phyloP scores from a whole-genome alignment of 1,139 yeast genomes.

The Diutina scorzettiae region DNA sequence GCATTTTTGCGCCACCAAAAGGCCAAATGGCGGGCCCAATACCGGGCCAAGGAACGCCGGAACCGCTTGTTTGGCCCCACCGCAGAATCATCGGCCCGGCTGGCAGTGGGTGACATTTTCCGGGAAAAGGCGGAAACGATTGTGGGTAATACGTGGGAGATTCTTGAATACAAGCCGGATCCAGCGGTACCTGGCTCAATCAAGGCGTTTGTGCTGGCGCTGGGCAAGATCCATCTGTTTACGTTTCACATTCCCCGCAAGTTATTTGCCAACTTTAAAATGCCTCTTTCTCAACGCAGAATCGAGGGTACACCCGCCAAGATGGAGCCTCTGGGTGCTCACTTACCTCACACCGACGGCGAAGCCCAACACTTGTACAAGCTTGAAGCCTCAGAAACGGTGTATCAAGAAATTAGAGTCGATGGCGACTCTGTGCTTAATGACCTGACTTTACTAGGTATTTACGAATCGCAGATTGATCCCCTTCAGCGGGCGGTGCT shows the following conservation, averaged over 20 bases:
- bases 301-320: constrained; percentile 37
- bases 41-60: constrained; percentile 59
- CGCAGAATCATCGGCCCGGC: constrained; percentile 32
- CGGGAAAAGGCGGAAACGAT: constrained; percentile 69
- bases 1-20: constrained; percentile 74
- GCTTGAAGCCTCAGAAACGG: constrained; percentile 55
- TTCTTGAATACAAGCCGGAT: constrained; percentile 55
- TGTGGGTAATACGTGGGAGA: constrained; percentile 75
- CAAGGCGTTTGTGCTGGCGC: constrained; percentile 59
- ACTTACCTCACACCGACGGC: constrained; percentile 61
- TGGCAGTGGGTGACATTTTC: constrained; percentile 56
- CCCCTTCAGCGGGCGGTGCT: constrained; percentile 66
- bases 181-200: constrained; percentile 61
- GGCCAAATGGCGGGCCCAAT: constrained; percentile 73
- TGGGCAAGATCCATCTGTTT: constrained; percentile 63
- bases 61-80: constrained; percentile 66
- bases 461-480: constrained; percentile 66
- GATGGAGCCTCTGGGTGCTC: constrained; percentile 45
- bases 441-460: constrained; percentile 49
- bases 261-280: constrained; percentile 56
- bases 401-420: constrained; percentile 42
- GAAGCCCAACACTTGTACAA: constrained; percentile 45
- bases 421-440: constrained; percentile 57
- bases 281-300: constrained; percentile 31
- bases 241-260: constrained; percentile 65